phyloP scores from a whole-genome alignment of 2,329 filamentous ascomycete species.

The Trichoderma semiorbis region DNA sequence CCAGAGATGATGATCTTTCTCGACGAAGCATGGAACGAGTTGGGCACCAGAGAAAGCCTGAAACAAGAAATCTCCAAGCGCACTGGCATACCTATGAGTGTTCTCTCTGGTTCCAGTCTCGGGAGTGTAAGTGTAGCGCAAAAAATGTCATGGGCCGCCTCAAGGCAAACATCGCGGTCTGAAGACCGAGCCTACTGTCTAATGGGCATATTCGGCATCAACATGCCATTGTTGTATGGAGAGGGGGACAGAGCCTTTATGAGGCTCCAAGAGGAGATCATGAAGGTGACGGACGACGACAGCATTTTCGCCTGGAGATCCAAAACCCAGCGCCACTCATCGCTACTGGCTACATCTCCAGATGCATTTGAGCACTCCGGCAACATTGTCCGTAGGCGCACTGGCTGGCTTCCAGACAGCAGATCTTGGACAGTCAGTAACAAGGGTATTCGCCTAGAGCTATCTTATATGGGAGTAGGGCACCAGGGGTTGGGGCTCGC shows the following conservation, averaged over 20 bases:
- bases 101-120: background rate
- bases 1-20: background rate
- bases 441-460: background rate
- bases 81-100: background rate
- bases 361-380: background rate
- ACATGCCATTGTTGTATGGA: slow-evolving; percentile 1
- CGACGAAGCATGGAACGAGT: background rate
- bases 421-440: background rate
- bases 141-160: background rate
- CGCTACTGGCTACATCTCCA: slow-evolving; percentile 1
- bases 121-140: background rate
- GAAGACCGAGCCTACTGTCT: slow-evolving; percentile 11
- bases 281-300: slow-evolving; percentile 9
- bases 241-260: slow-evolving; percentile 5
- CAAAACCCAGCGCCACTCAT: background rate
- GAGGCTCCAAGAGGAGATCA: background rate
- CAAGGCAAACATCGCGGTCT: background rate
- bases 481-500: background rate
- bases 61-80: background rate
- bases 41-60: background rate
- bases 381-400: background rate
- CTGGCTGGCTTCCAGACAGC: background rate
- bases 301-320: slow-evolving; percentile 11
- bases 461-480: slow-evolving; percentile 3
- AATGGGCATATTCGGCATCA: slow-evolving; percentile 10